A percentile compares a stretch with the other conserved stretches of the same genome.
Conservation (phyloP, 2,329 filamentous ascomycete species). For the Aspergillus sclerotialis region DNA sequence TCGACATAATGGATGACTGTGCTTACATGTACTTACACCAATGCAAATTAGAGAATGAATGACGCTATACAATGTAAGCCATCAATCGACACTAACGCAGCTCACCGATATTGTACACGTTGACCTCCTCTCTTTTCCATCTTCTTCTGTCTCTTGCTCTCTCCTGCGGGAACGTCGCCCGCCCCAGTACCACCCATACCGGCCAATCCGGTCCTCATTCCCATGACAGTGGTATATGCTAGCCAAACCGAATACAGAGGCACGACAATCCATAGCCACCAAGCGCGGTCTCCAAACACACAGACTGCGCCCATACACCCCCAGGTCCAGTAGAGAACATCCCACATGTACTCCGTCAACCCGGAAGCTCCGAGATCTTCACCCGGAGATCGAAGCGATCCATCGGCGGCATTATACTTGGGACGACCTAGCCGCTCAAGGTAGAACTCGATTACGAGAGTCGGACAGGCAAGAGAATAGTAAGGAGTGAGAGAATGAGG, state of each 20-base stretch:
- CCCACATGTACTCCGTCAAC: conserved; percentile 97
- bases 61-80: no score
- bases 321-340: conserved; percentile 93
- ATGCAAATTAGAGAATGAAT: no score
- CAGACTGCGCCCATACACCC: conserved; percentile 64
- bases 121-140: conserved; percentile 46
- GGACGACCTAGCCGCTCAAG: conserved; percentile 82
- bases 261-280: conserved; percentile 54
- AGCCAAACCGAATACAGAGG: conserved; percentile 43
- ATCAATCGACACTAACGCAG: no score
- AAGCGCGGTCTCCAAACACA: conserved; percentile 73
- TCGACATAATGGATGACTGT: background rate
- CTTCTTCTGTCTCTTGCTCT: conserved; percentile 49
- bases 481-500: conserved; percentile 60
- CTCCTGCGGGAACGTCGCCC: conserved; percentile 15
- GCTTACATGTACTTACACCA: background rate
- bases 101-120: conserved; percentile 36
- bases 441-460: conserved; percentile 72
- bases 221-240: conserved; percentile 40
- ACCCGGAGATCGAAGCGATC: conserved; percentile 65
- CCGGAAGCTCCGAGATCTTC: conserved; percentile 84
- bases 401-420: conserved; percentile 56
- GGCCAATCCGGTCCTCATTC: conserved; percentile 38
- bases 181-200: conserved; percentile 33
- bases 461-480: conserved; percentile 63